Conservation (phyloP, 139 green algal genomes). For the Nannochloris sp. region DNA sequence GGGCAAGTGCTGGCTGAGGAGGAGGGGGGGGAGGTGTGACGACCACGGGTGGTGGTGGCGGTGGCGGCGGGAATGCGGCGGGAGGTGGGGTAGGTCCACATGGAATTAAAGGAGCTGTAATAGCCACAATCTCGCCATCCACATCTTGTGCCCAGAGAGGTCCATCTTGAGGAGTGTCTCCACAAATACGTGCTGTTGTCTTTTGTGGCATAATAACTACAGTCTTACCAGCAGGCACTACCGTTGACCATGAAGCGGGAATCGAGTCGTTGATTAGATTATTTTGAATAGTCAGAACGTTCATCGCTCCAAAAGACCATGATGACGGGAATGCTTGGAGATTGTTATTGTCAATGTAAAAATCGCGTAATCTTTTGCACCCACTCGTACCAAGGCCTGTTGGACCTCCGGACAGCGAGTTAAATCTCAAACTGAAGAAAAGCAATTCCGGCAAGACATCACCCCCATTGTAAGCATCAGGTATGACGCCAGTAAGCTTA, state of each 20-base stretch:
- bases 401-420: neutral
- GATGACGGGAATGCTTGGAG: neutral
- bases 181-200: slow-evolving; percentile 3
- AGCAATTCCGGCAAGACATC: slow-evolving; percentile 2
- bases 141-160: neutral
- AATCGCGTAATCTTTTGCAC: neutral
- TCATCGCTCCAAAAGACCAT: slow-evolving; percentile 5
- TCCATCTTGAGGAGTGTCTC: neutral
- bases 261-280: neutral
- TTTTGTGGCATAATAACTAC: slow-evolving; percentile 18
- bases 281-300: neutral
- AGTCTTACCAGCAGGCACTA: neutral
- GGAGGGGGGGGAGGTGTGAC: neutral
- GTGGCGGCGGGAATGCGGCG: neutral
- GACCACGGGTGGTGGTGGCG: neutral
- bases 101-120: neutral
- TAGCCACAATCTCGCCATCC: neutral
- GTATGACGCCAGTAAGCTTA: slow-evolving; percentile 17
- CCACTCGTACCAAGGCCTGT: neutral
- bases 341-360: neutral
- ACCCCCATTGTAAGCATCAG: neutral
- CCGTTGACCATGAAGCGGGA: neutral
- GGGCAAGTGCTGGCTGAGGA: neutral
- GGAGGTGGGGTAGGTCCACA: neutral
- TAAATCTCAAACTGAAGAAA: neutral